Base-by-base conservation (phyloP, 164 flowering plant species). In the Kalanchoe fedtschenkoi region DNA sequence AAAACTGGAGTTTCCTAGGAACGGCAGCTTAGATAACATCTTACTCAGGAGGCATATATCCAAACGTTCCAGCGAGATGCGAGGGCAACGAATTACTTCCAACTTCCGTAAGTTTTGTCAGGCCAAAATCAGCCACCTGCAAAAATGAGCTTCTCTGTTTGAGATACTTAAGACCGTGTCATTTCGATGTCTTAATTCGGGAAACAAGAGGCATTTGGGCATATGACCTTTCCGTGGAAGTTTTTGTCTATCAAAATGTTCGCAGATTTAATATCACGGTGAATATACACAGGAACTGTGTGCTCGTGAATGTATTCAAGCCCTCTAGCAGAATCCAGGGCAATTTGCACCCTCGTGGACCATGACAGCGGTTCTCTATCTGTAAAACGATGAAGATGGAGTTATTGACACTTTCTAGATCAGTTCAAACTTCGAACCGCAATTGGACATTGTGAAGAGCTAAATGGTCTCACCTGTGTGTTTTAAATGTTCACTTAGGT, bases 1-100 rank as follows among this genome's bases (percentile, higher is more conserved):
- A 57, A 37, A 28, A 47, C 21, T n/a, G 22, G 38, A 0, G 47
- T 65, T 56, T 26, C 11, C 2, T 56, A 21, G 2, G 14, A 21
- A 35, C 11, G 28, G 39, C 19, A 39, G 21, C 9, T 41, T 61
- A 34, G 9, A 39, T 37, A 28, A 22, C 10, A 64, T 35, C 89
- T 80, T 80, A 92, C 98, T 92, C 96, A 3, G 98, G 98, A 8
- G 98, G 83, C 95, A 92, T 89, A 74, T 92, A 92, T 66, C 96
- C 98, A 74, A 89, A 92, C 68, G 98, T 92, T 32, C 98, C 98
- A 61, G 81, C 95, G 60, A 89, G 81, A 66, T 93, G 87, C 19
- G 98, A 87, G 35, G 69, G 83, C 53, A 83, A 38, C 13, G 95
- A 79, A 60, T 78, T 35, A 71, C 77, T 76, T 63, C 91, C 96